Evolutionary conservation across 306 rosid genomes (phyloP), one percentile per base, ranked within the genome.

Genomic region (Chamaecrista fasciculata): DNA sequence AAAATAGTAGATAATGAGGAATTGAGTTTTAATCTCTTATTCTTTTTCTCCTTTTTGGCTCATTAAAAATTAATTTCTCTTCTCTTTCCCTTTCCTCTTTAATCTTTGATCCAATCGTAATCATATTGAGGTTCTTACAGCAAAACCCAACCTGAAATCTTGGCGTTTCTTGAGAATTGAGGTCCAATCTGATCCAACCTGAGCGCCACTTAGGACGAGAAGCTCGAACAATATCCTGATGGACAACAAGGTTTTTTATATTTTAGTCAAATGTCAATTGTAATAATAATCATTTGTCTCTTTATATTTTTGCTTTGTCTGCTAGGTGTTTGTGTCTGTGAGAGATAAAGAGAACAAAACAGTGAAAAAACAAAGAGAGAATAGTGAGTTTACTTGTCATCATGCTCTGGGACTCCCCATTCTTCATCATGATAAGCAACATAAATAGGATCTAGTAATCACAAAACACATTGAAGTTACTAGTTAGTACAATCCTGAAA

Each of bases 101-200:
- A n/a, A n/a, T n/a, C n/a, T n/a, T n/a, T n/a, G n/a, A n/a, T n/a
- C n/a, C n/a, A n/a, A n/a, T n/a, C n/a, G n/a, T n/a, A n/a, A n/a
- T n/a, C n/a, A 9, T 2, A 28, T 28, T 2, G 4, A 4, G 33
- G 2, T 28, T 28, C 4, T 4, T 62, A 55, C 6, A 10, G 19
- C 49, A 24, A 14, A 70, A 46, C 14, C 69, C 11, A 62, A 87
- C 96, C 96, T 89, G 83, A 89, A 89, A 66, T 89, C 85, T 74
- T 72, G 88, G 49, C 97, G 96, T 87, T 87, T 91, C 84, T 91
- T 95, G 78, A 95, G 78, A 61, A 89, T 95, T 69, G 96, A 82
- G 67, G 97, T 95, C 99, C 99, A 95, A 70, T 91, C 99, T 39
- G 96, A 95, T 73, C 97, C 99, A 80, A 95, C 99, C 77, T 94